Percentiles rank a stretch among this genome's conserved stretches.
These are phyloP conservation scores for Yamadazyma philogaea DNA, from an alignment of 805 yeast species.

Conservation along the genomic window DNA sequence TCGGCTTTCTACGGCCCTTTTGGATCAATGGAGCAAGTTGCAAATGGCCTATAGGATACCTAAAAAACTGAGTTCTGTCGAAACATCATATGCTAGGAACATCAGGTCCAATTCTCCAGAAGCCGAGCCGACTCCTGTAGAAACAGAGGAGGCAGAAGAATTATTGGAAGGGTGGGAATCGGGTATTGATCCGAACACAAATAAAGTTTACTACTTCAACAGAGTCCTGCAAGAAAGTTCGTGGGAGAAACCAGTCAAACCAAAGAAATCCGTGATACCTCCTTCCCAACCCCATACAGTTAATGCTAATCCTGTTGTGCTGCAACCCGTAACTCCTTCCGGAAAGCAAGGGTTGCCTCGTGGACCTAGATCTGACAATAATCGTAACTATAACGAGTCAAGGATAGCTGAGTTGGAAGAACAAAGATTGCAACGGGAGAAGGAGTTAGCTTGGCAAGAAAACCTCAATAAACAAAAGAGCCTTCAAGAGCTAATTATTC, in stretches of 20 bases:
- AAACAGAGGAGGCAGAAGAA: conserved; percentile 1
- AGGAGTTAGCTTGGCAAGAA: conserved; percentile 31
- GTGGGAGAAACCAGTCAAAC: conserved; percentile 56
- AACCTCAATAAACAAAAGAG: conserved; percentile 33
- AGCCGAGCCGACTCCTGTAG: not conserved
- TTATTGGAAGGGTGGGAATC: conserved; percentile 56
- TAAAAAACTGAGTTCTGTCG: conserved; percentile 38
- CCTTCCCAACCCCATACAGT: not conserved
- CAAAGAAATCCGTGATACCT: not conserved
- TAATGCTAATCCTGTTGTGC: not conserved
- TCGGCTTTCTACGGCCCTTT: conserved; percentile 41
- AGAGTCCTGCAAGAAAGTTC: conserved; percentile 44
- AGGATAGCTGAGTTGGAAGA: conserved; percentile 32
- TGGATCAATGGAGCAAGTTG: conserved; percentile 67
- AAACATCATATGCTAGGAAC: conserved; percentile 20
- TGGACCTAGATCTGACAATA: not conserved
- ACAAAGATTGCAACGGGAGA: conserved; percentile 29
- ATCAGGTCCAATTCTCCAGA: conserved; percentile 20
- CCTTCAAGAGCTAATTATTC: conserved; percentile 34
- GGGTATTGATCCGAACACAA: conserved; percentile 46
- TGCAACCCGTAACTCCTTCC: not conserved
- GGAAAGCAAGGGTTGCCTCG: not conserved
- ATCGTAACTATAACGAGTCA: conserved; percentile 15
- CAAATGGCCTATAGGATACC: conserved; percentile 87
- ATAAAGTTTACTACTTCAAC: conserved; percentile 54